These are phyloP conservation scores for Penicillium salamii DNA, from an alignment of 495 filamentous ascomycete genomes.

Conservation along the genomic window DNA sequence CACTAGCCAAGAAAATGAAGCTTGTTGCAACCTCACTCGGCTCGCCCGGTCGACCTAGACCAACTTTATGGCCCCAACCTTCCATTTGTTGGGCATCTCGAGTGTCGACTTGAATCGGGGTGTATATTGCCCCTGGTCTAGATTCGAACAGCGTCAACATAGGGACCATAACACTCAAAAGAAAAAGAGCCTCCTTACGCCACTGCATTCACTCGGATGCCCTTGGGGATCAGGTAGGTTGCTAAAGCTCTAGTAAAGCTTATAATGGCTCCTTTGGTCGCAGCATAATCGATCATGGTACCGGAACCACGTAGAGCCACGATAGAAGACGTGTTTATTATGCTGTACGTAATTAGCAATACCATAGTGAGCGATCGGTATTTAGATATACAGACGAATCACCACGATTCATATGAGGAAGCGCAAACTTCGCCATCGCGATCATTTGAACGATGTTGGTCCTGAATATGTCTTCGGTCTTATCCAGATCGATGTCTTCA, in stretches of 20 bases:
- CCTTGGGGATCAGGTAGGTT: slow-evolving; percentile 52
- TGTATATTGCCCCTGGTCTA: slow-evolving; percentile 57
- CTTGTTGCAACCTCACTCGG: slow-evolving; percentile 62
- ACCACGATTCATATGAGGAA: slow-evolving; percentile 55
- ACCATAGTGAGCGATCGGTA: not conserved
- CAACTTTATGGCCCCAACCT: slow-evolving; percentile 33
- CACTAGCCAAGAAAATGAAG: slow-evolving; percentile 59
- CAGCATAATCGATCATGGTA: slow-evolving; percentile 56
- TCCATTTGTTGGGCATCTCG: slow-evolving; percentile 50
- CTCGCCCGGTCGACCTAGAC: slow-evolving; percentile 53
- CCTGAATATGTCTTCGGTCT: slow-evolving; percentile 52
- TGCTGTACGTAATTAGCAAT: slow-evolving; percentile 30
- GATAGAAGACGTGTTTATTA: slow-evolving; percentile 60
- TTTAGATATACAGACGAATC: slow-evolving; percentile 27
- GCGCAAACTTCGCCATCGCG: slow-evolving; percentile 57
- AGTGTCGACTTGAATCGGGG: slow-evolving; percentile 55
- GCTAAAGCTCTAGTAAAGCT: slow-evolving; percentile 58
- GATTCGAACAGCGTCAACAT: not conserved
- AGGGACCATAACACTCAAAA: not conserved
- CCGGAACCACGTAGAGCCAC: slow-evolving; percentile 53
- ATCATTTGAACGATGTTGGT: slow-evolving; percentile 63
- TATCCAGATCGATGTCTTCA: slow-evolving; percentile 49
- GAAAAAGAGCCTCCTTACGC: slow-evolving; percentile 36
- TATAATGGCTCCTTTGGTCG: slow-evolving; percentile 62
- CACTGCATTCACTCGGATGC: slow-evolving; percentile 62